Conservation (phyloP, 768 basidiomycete genomes). For the Imleria badia region DNA sequence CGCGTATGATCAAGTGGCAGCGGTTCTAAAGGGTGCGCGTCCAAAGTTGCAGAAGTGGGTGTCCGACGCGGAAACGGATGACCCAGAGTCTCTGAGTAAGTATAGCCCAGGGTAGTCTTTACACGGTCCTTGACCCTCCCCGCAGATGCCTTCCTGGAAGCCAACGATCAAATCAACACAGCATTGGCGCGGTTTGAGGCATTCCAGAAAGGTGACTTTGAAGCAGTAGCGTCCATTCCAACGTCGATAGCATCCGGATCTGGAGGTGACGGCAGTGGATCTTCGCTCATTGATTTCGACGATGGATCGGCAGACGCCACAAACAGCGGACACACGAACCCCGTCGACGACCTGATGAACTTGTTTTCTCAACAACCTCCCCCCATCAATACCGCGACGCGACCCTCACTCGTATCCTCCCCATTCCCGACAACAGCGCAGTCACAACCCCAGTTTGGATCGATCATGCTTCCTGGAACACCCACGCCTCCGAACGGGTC, state of each 20-base stretch:
- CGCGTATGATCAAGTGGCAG: slow-evolving; percentile 94
- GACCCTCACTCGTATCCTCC: slow-evolving; percentile 21
- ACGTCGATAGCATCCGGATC: slow-evolving; percentile 46
- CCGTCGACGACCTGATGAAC: slow-evolving; percentile 58
- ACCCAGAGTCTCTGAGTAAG: slow-evolving; percentile 86
- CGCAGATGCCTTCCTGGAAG: slow-evolving; percentile 89
- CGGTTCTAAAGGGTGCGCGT: slow-evolving; percentile 74
- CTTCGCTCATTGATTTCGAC: slow-evolving; percentile 79
- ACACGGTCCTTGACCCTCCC: not conserved
- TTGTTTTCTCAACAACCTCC: slow-evolving; percentile 46
- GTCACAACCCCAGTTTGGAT: slow-evolving; percentile 33
- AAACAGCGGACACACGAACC: slow-evolving; percentile 22
- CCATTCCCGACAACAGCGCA: slow-evolving; percentile 14
- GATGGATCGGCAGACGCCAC: slow-evolving; percentile 37
- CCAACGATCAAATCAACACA: slow-evolving; percentile 97
- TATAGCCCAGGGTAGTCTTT: not conserved
- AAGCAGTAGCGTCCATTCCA: slow-evolving; percentile 68
- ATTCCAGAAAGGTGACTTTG: slow-evolving; percentile 90
- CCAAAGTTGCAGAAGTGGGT: slow-evolving; percentile 99
- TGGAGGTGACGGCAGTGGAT: slow-evolving; percentile 18
- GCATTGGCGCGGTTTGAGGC: slow-evolving; percentile 89
- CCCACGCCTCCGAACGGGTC: slow-evolving; percentile 29
- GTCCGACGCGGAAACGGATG: slow-evolving; percentile 85
- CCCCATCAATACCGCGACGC: slow-evolving; percentile 28
- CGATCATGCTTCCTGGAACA: slow-evolving; percentile 45